phyloP scores from a whole-genome alignment of 371 early-diverging fungal genomes.

The Lichtheimia corymbifera region DNA sequence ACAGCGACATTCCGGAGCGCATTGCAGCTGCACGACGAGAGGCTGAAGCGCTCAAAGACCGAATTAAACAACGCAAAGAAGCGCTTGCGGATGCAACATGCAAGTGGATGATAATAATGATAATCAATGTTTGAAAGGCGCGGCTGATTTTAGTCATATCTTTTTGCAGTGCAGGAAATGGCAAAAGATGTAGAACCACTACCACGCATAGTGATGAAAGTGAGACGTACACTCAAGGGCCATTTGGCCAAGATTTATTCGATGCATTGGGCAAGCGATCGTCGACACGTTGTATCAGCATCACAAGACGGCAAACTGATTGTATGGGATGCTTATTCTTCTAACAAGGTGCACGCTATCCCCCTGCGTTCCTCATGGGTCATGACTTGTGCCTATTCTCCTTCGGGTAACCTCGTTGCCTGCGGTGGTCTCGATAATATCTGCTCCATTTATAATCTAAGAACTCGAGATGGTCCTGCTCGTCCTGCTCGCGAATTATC shows the following conservation, averaged over 20 bases:
- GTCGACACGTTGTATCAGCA: conserved; percentile 92
- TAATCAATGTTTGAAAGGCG: too few relatives aligned
- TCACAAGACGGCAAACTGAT: conserved; percentile 98
- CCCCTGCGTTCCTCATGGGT: conserved; percentile 97
- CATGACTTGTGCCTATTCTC: conserved; percentile 98
- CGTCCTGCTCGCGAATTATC: conserved; percentile 92
- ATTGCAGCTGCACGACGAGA: conserved; percentile 92
- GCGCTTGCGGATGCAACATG: conserved; percentile 91
- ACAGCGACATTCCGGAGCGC: conserved; percentile 79
- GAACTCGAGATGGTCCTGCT: conserved; percentile 90
- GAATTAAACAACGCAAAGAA: conserved; percentile 90
- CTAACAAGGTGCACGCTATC: conserved; percentile 97
- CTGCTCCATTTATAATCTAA: conserved; percentile 94
- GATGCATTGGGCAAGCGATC: conserved; percentile 96
- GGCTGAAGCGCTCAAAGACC: conserved; percentile 92
- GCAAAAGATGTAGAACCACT: conserved; percentile 76
- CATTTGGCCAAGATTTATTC: conserved; percentile 97
- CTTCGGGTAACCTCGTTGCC: conserved; percentile 94
- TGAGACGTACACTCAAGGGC: conserved; percentile 93
- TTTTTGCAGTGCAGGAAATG: conserved; percentile 43
- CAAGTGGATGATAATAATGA: conserved; percentile 42
- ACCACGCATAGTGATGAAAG: conserved; percentile 93
- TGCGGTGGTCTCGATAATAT: conserved; percentile 98
- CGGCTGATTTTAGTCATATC: background rate
- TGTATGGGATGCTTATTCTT: conserved; percentile 96